Percentiles rank a stretch among this genome's conserved stretches.
Evolutionary conservation across 371 early-diverging fungal species (phyloP).

Genomic region (Globomyces sp.): DNA sequence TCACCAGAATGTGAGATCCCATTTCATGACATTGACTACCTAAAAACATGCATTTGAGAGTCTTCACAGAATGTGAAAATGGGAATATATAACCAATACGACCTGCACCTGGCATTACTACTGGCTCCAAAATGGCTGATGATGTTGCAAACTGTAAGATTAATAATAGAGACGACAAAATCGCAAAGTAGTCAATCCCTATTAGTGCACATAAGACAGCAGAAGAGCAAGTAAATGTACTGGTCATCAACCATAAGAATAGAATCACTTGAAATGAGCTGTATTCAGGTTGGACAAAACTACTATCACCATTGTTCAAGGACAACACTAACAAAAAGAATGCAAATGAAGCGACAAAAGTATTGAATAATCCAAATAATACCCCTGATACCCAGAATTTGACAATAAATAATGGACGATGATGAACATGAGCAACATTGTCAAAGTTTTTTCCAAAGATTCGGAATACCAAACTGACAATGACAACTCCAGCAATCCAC

Average conservation of each 20-base stretch:
- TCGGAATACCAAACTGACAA: not conserved
- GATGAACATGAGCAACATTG: not conserved
- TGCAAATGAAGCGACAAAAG: not conserved
- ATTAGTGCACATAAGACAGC: not conserved
- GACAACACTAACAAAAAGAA: not conserved
- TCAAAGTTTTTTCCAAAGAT: not conserved
- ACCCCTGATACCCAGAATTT: conserved; percentile 5
- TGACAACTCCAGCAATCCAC: not conserved
- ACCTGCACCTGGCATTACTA: conserved; percentile 16
- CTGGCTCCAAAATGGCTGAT: conserved; percentile 21
- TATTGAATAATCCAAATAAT: conserved; percentile 12
- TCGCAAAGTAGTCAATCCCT: conserved; percentile 16
- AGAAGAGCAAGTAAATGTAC: conserved; percentile 12
- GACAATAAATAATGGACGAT: not conserved
- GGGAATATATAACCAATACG: conserved; percentile 19
- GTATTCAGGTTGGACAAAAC: conserved; percentile 9
- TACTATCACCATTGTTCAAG: not conserved
- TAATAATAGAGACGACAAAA: conserved; percentile 17
- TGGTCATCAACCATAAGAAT: conserved; percentile 23
- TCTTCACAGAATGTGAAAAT: conserved; percentile 20
- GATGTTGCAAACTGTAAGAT: conserved; percentile 25
- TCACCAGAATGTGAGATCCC: not conserved
- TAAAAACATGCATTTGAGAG: conserved; percentile 14
- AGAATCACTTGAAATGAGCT: conserved; percentile 9
- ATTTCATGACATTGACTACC: conserved; percentile 9